Evolutionary conservation across 495 filamentous ascomycete species (phyloP).

Genomic region (Pseudevernia furfuracea): DNA sequence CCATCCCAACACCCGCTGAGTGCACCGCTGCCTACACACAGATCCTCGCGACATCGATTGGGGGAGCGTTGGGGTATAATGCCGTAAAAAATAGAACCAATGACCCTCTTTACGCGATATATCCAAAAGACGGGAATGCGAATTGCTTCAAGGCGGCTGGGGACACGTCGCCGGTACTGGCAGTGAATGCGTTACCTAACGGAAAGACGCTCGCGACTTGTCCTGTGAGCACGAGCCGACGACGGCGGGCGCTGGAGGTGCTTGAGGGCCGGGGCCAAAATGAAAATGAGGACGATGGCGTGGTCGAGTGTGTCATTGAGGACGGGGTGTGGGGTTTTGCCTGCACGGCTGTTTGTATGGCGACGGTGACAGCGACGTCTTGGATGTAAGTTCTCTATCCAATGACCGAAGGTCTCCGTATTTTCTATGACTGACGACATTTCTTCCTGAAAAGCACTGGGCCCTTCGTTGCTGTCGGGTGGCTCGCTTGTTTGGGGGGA

Average conservation of each 20-base stretch:
- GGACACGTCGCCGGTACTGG: conserved; percentile 6
- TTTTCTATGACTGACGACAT: not conserved
- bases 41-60: conserved; percentile 3
- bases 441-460: too few relatives aligned
- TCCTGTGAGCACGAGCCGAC: conserved; percentile 1
- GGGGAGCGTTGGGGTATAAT: conserved; percentile 12
- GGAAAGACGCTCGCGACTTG: not conserved
- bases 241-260: not conserved
- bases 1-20: conserved; percentile 1
- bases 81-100: not conserved
- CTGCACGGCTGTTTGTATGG: not conserved
- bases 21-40: conserved; percentile 6
- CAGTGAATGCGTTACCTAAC: not conserved
- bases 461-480: not conserved
- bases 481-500: not conserved
- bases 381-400: conserved; percentile 3
- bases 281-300: not conserved
- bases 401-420: not conserved
- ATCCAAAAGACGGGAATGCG: conserved; percentile 13
- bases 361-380: not conserved
- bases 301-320: not conserved
- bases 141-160: conserved; percentile 16
- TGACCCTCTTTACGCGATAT: conserved; percentile 11
- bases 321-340: not conserved
- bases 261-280: not conserved